Conservation (phyloP, 1,284 basidiomycete genomes). For the Irpex rosettiformis region DNA sequence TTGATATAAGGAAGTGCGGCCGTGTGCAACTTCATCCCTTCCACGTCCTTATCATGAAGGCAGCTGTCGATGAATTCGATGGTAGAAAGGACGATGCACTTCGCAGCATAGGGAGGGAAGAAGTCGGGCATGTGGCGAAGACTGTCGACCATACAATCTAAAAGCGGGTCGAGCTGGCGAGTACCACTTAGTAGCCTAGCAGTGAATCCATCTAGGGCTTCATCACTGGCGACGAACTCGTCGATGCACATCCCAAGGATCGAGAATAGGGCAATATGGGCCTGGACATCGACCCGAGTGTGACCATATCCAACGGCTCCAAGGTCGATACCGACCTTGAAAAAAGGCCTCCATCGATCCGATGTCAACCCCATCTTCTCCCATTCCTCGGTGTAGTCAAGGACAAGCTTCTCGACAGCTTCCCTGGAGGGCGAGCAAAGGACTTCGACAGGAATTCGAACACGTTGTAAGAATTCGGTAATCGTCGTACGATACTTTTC, state of each 20-base stretch:
- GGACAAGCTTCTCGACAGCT: neutral
- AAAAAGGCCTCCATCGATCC: neutral
- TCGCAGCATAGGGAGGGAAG: conserved; percentile 6
- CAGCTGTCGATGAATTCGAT: conserved; percentile 10
- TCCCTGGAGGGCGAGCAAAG: neutral
- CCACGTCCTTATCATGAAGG: conserved; percentile 1
- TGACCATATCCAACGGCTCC: conserved; percentile 7
- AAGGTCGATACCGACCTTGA: neutral
- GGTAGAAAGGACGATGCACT: neutral
- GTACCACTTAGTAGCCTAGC: conserved; percentile 5
- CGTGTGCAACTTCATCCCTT: neutral
- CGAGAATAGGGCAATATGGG: conserved; percentile 10
- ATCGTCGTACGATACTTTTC: neutral
- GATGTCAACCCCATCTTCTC: neutral
- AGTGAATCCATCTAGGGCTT: conserved; percentile 9
- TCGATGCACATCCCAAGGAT: conserved; percentile 10
- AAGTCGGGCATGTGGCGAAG: conserved; percentile 1
- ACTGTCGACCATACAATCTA: conserved; percentile 7
- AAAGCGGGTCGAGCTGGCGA: conserved; percentile 7
- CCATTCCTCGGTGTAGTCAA: neutral
- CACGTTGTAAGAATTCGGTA: neutral
- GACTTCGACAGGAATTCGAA: neutral
- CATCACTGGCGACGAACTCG: conserved; percentile 4
- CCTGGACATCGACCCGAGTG: conserved; percentile 8
- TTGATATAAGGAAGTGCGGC: conserved; percentile 5